Conservation (phyloP, 768 basidiomycete genomes). For the Boletus eberwhitei region DNA sequence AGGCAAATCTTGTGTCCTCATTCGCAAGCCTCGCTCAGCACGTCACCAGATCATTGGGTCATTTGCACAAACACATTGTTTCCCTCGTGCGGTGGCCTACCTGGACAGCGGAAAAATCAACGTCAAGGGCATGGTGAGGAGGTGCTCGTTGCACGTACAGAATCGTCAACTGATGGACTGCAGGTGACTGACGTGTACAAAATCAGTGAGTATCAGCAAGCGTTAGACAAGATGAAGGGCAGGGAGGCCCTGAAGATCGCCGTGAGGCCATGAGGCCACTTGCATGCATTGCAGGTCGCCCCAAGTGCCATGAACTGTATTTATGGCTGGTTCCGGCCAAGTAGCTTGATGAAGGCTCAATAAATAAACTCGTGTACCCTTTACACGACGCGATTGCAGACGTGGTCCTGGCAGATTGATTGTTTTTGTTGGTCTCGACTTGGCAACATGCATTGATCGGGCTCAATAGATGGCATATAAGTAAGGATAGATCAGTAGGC, state of each 20-base stretch:
- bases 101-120: constrained; percentile 80
- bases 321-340: not conserved
- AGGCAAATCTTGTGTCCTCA: not conserved
- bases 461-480: not conserved
- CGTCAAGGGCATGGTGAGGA: constrained; percentile 64
- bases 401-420: too few relatives aligned
- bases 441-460: not conserved
- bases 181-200: constrained; percentile 51
- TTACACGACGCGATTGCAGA: not conserved
- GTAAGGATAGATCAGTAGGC: not conserved
- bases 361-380: not conserved
- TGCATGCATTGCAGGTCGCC: not conserved
- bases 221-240: constrained; percentile 67
- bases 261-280: constrained; percentile 43
- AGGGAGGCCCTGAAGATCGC: constrained; percentile 53
- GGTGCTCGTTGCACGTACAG: not conserved
- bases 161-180: not conserved
- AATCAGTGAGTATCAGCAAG: constrained; percentile 62
- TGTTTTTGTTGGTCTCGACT: not conserved
- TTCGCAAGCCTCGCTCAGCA: not conserved
- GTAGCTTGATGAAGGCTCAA: not conserved
- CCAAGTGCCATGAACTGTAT: not conserved
- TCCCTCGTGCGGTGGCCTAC: constrained; percentile 83
- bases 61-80: constrained; percentile 81
- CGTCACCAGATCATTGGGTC: constrained; percentile 71